Percentiles rank a stretch among this genome's conserved stretches.
Conservation (phyloP, 352 stramenopile species). For the Phytophthora fragariae region DNA sequence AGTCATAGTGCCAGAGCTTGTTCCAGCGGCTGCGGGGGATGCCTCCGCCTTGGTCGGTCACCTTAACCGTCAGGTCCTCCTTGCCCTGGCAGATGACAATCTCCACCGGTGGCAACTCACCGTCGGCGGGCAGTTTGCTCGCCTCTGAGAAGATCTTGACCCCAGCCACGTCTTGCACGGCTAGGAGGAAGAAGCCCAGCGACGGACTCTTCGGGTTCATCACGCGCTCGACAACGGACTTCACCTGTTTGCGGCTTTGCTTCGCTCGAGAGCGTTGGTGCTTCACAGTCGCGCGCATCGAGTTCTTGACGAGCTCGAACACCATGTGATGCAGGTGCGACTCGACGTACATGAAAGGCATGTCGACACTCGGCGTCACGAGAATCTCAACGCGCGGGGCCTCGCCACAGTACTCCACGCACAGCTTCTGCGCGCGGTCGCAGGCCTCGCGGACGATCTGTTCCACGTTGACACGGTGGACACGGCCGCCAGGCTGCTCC, state of each 20-base stretch:
- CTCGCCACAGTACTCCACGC: conserved; percentile 58
- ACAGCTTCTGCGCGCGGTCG: conserved; percentile 63
- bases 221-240: conserved; percentile 48
- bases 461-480: conserved; percentile 79
- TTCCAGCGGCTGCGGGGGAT: conserved; percentile 9
- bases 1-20: conserved; percentile 20
- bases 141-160: conserved; percentile 68
- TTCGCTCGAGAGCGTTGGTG: conserved; percentile 77
- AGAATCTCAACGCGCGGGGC: conserved; percentile 69
- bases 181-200: conserved; percentile 67
- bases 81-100: conserved; percentile 97
- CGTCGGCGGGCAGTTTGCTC: conserved; percentile 49
- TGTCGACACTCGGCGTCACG: conserved; percentile 48
- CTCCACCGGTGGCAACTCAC: conserved; percentile 89
- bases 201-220: conserved; percentile 68
- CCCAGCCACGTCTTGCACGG: conserved; percentile 54
- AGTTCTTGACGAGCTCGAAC: conserved; percentile 98
- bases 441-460: conserved; percentile 67
- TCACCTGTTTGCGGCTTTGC: conserved; percentile 36
- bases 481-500: conserved; percentile 62
- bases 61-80: conserved; percentile 81
- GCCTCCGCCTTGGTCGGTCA: conserved; percentile 16
- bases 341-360: conserved; percentile 85
- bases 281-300: conserved; percentile 96
- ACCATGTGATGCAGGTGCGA: conserved; percentile 89